These are phyloP conservation scores for Pseudocercospora ulei DNA, from an alignment of 2,329 filamentous ascomycete species.

Conservation along the genomic window DNA sequence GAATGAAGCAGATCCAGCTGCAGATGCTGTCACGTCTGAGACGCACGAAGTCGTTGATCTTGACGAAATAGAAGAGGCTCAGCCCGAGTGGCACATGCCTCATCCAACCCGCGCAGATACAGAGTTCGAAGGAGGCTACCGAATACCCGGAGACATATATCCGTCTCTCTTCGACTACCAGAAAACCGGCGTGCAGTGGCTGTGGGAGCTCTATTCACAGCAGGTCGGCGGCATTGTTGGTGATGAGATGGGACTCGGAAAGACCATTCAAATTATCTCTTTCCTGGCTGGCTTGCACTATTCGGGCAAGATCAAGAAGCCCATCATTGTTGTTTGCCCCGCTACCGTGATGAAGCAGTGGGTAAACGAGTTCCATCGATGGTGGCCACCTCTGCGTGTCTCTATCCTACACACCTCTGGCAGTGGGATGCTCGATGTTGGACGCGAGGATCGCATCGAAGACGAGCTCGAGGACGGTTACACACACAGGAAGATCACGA, in stretches of 20 bases:
- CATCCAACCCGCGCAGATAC: slow-evolving; percentile 75
- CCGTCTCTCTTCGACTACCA: slow-evolving; percentile 93
- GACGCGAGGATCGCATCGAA: slow-evolving; percentile 52
- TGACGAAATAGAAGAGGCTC: slow-evolving; percentile 31
- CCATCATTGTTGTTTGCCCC: slow-evolving; percentile 83
- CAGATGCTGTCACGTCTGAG: slow-evolving; percentile 17
- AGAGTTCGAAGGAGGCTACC: slow-evolving; percentile 62
- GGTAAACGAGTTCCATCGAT: slow-evolving; percentile 96
- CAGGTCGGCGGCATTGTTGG: slow-evolving; percentile 88
- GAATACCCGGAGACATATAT: slow-evolving; percentile 82
- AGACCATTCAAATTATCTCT: slow-evolving; percentile 72
- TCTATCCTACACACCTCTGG: slow-evolving; percentile 92
- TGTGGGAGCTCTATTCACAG: slow-evolving; percentile 83
- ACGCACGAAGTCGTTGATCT: slow-evolving; percentile 31
- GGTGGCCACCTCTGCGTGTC: slow-evolving; percentile 98
- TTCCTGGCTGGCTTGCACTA: slow-evolving; percentile 88
- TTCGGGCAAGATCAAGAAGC: slow-evolving; percentile 72
- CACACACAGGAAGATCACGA: slow-evolving; percentile 27
- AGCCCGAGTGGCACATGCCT: slow-evolving; percentile 69
- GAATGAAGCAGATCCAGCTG: neutral
- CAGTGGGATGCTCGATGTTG: slow-evolving; percentile 84
- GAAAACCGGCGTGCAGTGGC: slow-evolving; percentile 92
- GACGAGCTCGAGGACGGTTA: slow-evolving; percentile 49
- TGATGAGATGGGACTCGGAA: slow-evolving; percentile 98
- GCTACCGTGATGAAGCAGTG: slow-evolving; percentile 93